These are phyloP conservation scores for Microsporum audouinii DNA, from an alignment of 2,329 filamentous ascomycete species.

Conservation along the genomic window DNA sequence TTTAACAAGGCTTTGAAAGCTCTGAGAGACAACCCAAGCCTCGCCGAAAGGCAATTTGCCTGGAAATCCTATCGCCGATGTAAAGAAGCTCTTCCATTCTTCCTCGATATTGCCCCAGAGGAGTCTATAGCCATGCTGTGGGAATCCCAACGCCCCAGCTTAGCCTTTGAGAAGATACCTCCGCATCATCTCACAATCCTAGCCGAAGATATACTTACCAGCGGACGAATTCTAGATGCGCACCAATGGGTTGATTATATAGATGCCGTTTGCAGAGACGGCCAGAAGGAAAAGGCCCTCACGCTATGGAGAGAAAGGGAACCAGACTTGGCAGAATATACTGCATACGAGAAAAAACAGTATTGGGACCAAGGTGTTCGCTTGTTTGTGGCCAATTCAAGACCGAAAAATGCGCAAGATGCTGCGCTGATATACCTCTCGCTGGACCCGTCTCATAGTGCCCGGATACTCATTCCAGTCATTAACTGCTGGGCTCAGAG, in stretches of 20 bases:
- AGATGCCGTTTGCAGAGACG: conserved; percentile 55
- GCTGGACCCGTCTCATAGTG: conserved; percentile 23
- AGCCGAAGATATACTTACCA: conserved; percentile 53
- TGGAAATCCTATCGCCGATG: conserved; percentile 44
- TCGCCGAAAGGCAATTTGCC: conserved; percentile 27
- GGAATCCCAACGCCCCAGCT: conserved; percentile 41
- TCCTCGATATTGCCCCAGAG: conserved; percentile 47
- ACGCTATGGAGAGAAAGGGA: conserved; percentile 53
- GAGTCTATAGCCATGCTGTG: conserved; percentile 57
- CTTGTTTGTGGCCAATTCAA: conserved; percentile 38
- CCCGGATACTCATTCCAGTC: conserved; percentile 47
- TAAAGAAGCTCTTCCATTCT: conserved; percentile 35
- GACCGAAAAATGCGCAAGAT: conserved; percentile 39
- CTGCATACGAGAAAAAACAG: conserved; percentile 27
- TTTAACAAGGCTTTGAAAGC: conserved; percentile 31
- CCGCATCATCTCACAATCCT: conserved; percentile 48
- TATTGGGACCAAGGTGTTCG: conserved; percentile 41
- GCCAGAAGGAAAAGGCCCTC: conserved; percentile 49
- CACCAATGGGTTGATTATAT: conserved; percentile 55
- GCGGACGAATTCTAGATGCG: conserved; percentile 44
- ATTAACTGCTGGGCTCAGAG: conserved; percentile 54
- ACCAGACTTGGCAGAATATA: conserved; percentile 39
- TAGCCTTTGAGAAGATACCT: conserved; percentile 20
- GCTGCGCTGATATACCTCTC: conserved; percentile 37
- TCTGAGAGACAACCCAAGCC: conserved; percentile 20